Percentiles rank a stretch among this genome's conserved stretches.
Conservation (phyloP, 305 asterid genomes). For the Fraxinus greggii region DNA sequence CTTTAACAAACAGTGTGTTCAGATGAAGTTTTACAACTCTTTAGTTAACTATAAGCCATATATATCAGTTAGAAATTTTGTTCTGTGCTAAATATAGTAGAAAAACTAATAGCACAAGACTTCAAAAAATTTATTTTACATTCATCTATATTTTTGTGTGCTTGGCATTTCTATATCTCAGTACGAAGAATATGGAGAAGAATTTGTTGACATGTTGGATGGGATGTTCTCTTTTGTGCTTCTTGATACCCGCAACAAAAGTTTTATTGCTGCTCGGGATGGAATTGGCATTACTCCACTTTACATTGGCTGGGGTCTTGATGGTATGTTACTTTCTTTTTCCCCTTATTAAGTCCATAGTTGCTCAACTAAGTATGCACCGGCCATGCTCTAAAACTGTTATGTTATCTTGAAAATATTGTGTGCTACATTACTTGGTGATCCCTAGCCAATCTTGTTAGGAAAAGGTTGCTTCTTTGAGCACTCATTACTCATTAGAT, state of each 20-base stretch:
- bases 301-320: slow-evolving; percentile 98
- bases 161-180: slow-evolving; percentile 29
- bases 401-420: not conserved
- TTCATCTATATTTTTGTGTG: slow-evolving; percentile 6
- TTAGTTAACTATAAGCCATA: not conserved
- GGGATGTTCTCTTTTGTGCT: slow-evolving; percentile 99
- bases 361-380: not conserved
- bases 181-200: slow-evolving; percentile 99
- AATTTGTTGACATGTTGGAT: slow-evolving; percentile 89
- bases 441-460: slow-evolving; percentile 12
- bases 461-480: not conserved
- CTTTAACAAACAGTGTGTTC: slow-evolving; percentile 17
- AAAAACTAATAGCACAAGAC: not conserved
- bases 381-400: slow-evolving; percentile 2
- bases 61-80: not conserved
- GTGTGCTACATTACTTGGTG: slow-evolving; percentile 9
- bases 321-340: slow-evolving; percentile 54
- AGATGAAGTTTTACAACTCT: not conserved
- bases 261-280: slow-evolving; percentile 99
- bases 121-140: not conserved
- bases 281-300: slow-evolving; percentile 99
- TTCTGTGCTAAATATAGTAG: slow-evolving; percentile 14
- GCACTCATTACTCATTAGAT: not conserved
- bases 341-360: slow-evolving; percentile 4
- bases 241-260: slow-evolving; percentile 90